Evolutionary conservation across 106 monocot species (phyloP).

Genomic region (Dioscorea zingiberensis): DNA sequence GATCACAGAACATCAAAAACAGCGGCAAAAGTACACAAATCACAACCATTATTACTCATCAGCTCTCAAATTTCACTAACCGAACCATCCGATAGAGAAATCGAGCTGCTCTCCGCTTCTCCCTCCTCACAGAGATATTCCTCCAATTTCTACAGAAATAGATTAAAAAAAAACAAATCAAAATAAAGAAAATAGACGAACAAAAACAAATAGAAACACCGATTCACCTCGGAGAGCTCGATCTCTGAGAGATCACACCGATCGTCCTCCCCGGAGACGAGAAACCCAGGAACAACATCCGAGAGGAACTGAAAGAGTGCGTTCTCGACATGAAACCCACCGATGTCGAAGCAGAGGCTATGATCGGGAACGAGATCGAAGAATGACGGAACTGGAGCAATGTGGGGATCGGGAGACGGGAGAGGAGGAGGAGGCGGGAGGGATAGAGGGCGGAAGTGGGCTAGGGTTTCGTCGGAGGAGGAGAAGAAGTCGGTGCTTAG

Average conservation of each 20-base stretch:
- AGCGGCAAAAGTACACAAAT: background rate
- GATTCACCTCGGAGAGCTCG: slow-evolving; percentile 6
- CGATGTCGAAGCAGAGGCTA: slow-evolving; percentile 21
- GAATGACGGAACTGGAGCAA: slow-evolving; percentile 3
- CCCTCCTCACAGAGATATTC: slow-evolving; percentile 26
- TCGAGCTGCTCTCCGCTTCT: background rate
- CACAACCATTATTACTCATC: background rate
- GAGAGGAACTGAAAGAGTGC: slow-evolving; percentile 52
- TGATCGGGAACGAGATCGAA: slow-evolving; percentile 11
- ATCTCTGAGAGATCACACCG: background rate
- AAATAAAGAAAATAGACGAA: background rate
- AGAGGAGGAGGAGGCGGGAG: slow-evolving; percentile 27
- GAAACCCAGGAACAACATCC: slow-evolving; percentile 39
- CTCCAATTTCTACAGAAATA: background rate
- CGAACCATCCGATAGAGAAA: background rate
- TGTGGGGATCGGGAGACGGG: slow-evolving; percentile 11
- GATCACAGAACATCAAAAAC: background rate
- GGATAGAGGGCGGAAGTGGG: slow-evolving; percentile 17
- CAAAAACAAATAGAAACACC: background rate
- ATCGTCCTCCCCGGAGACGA: background rate
- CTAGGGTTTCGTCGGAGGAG: slow-evolving; percentile 17
- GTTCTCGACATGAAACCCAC: slow-evolving; percentile 32
- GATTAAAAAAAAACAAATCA: background rate
- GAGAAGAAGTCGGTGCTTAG: slow-evolving; percentile 55
- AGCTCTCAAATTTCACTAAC: slow-evolving; percentile 21